Conservation (phyloP, 805 yeast species). For the Brettanomyces naardenensis region DNA sequence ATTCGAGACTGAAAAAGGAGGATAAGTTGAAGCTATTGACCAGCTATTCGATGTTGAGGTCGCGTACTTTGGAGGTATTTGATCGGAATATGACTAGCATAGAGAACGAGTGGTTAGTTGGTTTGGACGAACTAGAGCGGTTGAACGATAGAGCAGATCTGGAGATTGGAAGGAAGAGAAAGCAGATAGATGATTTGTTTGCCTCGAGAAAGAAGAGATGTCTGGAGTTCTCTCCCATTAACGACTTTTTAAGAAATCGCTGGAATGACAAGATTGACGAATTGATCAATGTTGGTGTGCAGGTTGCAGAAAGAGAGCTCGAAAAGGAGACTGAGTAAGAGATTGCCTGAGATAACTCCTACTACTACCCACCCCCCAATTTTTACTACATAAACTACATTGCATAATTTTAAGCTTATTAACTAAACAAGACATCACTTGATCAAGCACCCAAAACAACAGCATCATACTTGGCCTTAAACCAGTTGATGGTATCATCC, state of each 20-base stretch:
- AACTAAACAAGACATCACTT: too few relatives aligned
- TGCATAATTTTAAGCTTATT: too few relatives aligned
- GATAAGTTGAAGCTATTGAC: conserved; percentile 9
- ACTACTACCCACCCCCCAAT: too few relatives aligned
- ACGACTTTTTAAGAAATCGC: conserved; percentile 36
- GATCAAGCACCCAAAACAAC: conserved; percentile 76
- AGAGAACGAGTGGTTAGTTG: conserved; percentile 3
- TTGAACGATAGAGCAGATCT: conserved; percentile 14
- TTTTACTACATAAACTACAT: too few relatives aligned
- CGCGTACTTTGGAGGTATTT: conserved; percentile 3
- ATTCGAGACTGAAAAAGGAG: not conserved
- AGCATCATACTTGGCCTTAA: conserved; percentile 99
- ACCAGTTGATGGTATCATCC: conserved; percentile 96
- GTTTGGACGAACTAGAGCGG: not conserved
- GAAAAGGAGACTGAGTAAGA: too few relatives aligned
- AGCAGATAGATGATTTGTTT: conserved; percentile 36
- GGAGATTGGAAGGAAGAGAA: conserved; percentile 28
- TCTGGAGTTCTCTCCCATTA: conserved; percentile 33
- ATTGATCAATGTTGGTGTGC: conserved; percentile 27
- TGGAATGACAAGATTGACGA: conserved; percentile 44
- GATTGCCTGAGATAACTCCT: too few relatives aligned
- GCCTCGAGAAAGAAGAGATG: conserved; percentile 36
- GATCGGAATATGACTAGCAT: not conserved
- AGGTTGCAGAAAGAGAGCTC: not conserved
- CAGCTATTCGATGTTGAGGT: conserved; percentile 10